Evolutionary conservation across 1,284 basidiomycete species (phyloP).

Genomic region (Butyriboletus regius): DNA sequence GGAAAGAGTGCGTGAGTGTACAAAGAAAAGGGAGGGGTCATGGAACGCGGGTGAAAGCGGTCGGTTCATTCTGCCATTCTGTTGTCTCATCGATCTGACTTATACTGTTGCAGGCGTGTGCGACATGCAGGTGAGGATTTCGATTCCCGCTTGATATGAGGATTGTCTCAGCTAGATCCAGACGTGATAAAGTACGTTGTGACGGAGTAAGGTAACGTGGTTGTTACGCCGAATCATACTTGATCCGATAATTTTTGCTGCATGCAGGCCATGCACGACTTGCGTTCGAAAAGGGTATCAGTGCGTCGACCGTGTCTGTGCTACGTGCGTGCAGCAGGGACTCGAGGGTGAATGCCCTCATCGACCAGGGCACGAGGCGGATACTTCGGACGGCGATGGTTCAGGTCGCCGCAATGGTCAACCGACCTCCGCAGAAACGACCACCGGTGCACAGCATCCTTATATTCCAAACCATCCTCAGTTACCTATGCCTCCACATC

Average conservation of each 20-base stretch:
- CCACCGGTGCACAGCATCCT: constrained; percentile 6
- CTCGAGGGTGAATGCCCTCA: constrained; percentile 40
- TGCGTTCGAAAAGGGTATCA: constrained; percentile 44
- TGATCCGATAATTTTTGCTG: constrained; percentile 5
- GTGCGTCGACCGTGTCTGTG: constrained; percentile 44
- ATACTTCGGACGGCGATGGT: constrained; percentile 32
- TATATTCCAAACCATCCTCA: constrained; percentile 13
- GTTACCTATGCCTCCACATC: constrained; percentile 15
- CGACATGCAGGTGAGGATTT: constrained; percentile 45
- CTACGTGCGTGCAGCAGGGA: constrained; percentile 39
- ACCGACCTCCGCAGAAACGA: constrained; percentile 3
- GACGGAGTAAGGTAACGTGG: constrained; percentile 43
- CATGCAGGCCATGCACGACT: constrained; percentile 41
- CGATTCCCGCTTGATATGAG: constrained; percentile 1
- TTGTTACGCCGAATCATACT: background rate
- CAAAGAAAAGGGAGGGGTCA: constrained; percentile 49
- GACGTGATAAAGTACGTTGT: constrained; percentile 55
- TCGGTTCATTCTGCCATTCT: constrained; percentile 28
- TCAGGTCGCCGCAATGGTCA: constrained; percentile 6
- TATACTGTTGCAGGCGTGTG: constrained; percentile 41
- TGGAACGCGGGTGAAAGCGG: constrained; percentile 53
- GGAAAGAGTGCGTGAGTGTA: constrained; percentile 41
- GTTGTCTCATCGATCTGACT: constrained; percentile 2
- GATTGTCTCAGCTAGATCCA: constrained; percentile 23
- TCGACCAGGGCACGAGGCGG: constrained; percentile 28